These are phyloP conservation scores for Mycena vitilis DNA, from an alignment of 768 basidiomycete species.

Conservation along the genomic window DNA sequence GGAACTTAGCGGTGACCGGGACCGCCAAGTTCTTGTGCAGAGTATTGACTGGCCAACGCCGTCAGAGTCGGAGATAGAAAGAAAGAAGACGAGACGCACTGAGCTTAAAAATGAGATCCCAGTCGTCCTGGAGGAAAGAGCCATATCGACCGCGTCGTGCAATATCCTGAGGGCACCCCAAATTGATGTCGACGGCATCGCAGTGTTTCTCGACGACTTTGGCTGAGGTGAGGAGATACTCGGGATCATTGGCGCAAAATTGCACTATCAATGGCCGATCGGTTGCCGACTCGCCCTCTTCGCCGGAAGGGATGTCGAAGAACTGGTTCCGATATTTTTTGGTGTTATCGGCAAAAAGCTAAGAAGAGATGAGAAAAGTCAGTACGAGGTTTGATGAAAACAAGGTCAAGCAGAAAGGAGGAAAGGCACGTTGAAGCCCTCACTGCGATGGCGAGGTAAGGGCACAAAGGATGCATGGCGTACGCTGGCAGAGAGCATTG, in stretches of 20 bases:
- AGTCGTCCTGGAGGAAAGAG: conserved; percentile 93
- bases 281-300: conserved; percentile 80
- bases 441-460: too few relatives aligned
- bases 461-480: too few relatives aligned
- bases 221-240: conserved; percentile 82
- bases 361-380: not conserved
- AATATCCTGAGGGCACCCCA: conserved; percentile 96
- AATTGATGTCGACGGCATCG: conserved; percentile 95
- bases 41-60: conserved; percentile 71
- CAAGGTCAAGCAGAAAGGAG: not conserved
- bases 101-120: conserved; percentile 86
- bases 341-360: conserved; percentile 72
- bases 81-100: conserved; percentile 57
- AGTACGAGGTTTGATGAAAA: too few relatives aligned
- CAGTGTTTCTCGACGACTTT: conserved; percentile 80
- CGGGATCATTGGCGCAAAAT: conserved; percentile 93
- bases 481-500: too few relatives aligned
- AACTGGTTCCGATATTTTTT: conserved; percentile 68
- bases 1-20: conserved; percentile 98
- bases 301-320: conserved; percentile 77
- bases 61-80: conserved; percentile 1
- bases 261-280: conserved; percentile 93
- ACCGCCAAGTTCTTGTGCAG: conserved; percentile 85
- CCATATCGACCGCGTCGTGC: conserved; percentile 90
- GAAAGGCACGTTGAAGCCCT: not conserved